A percentile compares a stretch with the other conserved stretches of the same genome.
These are phyloP conservation scores for Puccinia hordei DNA, from an alignment of 1,284 basidiomycete species.

Conservation along the genomic window DNA sequence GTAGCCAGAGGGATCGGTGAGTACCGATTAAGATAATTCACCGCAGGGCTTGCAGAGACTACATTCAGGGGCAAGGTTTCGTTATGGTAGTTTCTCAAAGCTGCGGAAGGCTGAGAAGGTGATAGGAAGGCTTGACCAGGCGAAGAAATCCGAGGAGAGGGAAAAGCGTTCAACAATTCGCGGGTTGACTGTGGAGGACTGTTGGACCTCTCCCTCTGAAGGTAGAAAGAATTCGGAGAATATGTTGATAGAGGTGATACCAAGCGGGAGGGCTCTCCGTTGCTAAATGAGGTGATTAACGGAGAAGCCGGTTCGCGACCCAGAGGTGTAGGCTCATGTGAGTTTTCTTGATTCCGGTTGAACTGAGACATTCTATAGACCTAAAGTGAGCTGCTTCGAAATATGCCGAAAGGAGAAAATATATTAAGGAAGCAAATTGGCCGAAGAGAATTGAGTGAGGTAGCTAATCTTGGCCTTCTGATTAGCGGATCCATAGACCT, in stretches of 20 bases:
- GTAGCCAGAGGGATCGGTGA: not conserved
- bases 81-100: not conserved
- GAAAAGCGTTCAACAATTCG: conserved; percentile 16
- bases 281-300: conserved; percentile 33
- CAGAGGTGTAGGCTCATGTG: not conserved
- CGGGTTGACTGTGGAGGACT: conserved; percentile 26
- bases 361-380: conserved; percentile 6
- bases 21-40: conserved; percentile 11
- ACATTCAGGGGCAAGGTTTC: conserved; percentile 5
- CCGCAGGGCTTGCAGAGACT: not conserved
- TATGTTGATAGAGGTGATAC: conserved; percentile 33
- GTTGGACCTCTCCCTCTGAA: conserved; percentile 27
- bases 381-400: not conserved
- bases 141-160: conserved; percentile 8
- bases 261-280: conserved; percentile 30
- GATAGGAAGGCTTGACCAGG: conserved; percentile 22
- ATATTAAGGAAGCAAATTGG: not conserved
- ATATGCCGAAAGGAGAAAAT: not conserved
- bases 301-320: not conserved
- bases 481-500: not conserved
- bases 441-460: not conserved
- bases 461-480: not conserved
- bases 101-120: conserved; percentile 18
- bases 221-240: conserved; percentile 26
- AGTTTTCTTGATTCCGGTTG: conserved; percentile 18